Evolutionary conservation across 139 green algal genomes (phyloP).

Genomic region (Volvox africanus): DNA sequence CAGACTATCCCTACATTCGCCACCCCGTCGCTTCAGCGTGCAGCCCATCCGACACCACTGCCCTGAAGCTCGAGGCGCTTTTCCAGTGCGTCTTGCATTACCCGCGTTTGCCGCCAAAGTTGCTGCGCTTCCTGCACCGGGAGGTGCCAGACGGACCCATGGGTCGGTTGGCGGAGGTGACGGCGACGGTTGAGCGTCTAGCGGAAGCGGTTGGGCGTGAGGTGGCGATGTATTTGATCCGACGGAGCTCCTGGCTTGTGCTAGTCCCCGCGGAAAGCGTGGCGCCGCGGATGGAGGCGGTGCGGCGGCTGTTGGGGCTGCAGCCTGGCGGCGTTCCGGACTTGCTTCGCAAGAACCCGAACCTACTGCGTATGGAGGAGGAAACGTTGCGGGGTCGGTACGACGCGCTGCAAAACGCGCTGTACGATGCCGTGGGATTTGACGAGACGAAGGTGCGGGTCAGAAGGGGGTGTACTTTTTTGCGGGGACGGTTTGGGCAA

Average conservation of each 20-base stretch:
- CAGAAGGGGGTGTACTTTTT: no score
- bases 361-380: constrained; percentile 56
- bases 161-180: neutral
- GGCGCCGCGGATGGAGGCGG: neutral
- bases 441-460: constrained; percentile 26
- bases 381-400: constrained; percentile 42
- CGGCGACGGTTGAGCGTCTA: constrained; percentile 48
- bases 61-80: constrained; percentile 63
- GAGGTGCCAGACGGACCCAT: neutral
- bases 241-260: constrained; percentile 35
- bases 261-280: neutral
- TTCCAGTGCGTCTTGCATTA: constrained; percentile 71
- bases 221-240: constrained; percentile 59
- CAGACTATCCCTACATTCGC: constrained; percentile 26
- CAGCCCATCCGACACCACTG: constrained; percentile 29
- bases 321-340: constrained; percentile 44
- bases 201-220: constrained; percentile 48
- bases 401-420: constrained; percentile 50
- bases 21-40: constrained; percentile 6
- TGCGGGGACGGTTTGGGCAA: no score
- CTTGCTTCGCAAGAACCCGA: constrained; percentile 67
- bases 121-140: constrained; percentile 33
- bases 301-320: constrained; percentile 39
- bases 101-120: constrained; percentile 53
- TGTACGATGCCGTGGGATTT: constrained; percentile 49